Conservation (phyloP, 805 yeast species). For the Saturnispora silvae region DNA sequence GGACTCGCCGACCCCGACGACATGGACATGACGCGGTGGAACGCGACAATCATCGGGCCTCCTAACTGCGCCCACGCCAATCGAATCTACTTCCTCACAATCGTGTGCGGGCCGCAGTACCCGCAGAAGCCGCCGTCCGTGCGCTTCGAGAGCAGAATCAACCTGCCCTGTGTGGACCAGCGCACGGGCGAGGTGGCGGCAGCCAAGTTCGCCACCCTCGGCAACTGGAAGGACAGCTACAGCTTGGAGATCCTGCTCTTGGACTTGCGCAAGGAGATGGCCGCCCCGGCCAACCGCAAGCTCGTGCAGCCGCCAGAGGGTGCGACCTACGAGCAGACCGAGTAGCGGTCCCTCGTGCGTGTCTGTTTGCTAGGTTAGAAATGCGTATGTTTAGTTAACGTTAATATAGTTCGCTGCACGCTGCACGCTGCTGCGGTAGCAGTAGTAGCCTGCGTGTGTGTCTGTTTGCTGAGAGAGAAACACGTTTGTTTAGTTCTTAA, state of each 20-base stretch:
- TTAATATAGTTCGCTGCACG: no score
- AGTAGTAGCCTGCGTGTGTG: no score
- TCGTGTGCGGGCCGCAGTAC: constrained; percentile 73
- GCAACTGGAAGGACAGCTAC: constrained; percentile 80
- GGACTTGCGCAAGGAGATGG: constrained; percentile 88
- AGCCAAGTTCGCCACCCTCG: constrained; percentile 52
- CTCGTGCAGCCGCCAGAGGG: constrained; percentile 91
- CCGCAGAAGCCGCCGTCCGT: constrained; percentile 88
- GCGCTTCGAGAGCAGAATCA: constrained; percentile 70
- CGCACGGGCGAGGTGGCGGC: constrained; percentile 45
- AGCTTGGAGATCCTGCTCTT: constrained; percentile 89
- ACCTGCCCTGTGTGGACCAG: constrained; percentile 81
- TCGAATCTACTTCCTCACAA: constrained; percentile 74
- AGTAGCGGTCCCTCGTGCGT: no score
- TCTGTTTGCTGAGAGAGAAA: no score
- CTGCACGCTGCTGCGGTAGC: no score
- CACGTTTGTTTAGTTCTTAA: no score
- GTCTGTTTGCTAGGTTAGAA: no score
- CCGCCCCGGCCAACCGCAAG: constrained; percentile 68
- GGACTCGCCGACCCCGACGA: constrained; percentile 88
- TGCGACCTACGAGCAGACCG: constrained; percentile 27
- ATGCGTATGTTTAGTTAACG: no score
- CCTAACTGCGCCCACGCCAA: constrained; percentile 79
- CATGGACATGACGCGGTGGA: constrained; percentile 91
- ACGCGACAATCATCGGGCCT: constrained; percentile 96